A percentile compares a stretch with the other conserved stretches of the same genome.
Evolutionary conservation across 2,329 filamentous ascomycete genomes (phyloP).

Genomic region (Fusarium clavum): DNA sequence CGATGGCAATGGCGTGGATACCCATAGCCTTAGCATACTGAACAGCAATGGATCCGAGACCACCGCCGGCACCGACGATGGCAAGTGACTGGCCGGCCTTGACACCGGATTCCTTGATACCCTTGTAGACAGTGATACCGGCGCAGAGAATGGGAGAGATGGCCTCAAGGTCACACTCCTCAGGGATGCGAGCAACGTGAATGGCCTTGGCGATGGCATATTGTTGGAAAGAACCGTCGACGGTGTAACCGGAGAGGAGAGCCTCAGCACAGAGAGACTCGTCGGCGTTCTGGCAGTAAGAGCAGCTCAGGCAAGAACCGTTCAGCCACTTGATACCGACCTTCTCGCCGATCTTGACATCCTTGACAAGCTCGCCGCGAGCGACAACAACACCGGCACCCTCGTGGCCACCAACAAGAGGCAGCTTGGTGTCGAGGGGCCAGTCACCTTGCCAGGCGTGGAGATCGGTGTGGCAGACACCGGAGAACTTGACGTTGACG

Average conservation of each 20-base stretch:
- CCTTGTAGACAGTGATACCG: conserved; percentile 90
- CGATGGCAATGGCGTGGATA: conserved; percentile 81
- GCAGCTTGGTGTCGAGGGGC: conserved; percentile 85
- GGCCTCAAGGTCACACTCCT: conserved; percentile 79
- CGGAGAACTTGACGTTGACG: conserved; percentile 89
- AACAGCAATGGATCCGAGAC: conserved; percentile 80
- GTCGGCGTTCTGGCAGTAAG: conserved; percentile 83
- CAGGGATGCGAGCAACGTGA: conserved; percentile 84
- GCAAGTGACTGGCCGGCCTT: conserved; percentile 82
- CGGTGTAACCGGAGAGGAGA: conserved; percentile 87
- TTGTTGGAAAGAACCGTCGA: conserved; percentile 94
- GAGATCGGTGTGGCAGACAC: conserved; percentile 89
- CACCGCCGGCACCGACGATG: conserved; percentile 87
- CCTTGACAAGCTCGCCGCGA: conserved; percentile 78
- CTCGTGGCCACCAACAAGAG: conserved; percentile 84
- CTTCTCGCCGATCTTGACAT: conserved; percentile 84
- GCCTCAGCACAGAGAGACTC: conserved; percentile 85
- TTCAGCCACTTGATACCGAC: conserved; percentile 96
- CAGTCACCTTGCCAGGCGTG: conserved; percentile 89
- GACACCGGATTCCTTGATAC: conserved; percentile 84
- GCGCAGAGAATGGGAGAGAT: conserved; percentile 86
- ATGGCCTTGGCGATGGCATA: conserved; percentile 89
- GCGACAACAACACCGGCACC: conserved; percentile 87
- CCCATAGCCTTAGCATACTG: conserved; percentile 96
- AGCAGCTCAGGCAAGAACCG: conserved; percentile 84